Percentiles rank a stretch among this genome's conserved stretches.
phyloP scores from a whole-genome alignment of 1,284 basidiomycete genomes.

The Coriolopsis trogii region DNA sequence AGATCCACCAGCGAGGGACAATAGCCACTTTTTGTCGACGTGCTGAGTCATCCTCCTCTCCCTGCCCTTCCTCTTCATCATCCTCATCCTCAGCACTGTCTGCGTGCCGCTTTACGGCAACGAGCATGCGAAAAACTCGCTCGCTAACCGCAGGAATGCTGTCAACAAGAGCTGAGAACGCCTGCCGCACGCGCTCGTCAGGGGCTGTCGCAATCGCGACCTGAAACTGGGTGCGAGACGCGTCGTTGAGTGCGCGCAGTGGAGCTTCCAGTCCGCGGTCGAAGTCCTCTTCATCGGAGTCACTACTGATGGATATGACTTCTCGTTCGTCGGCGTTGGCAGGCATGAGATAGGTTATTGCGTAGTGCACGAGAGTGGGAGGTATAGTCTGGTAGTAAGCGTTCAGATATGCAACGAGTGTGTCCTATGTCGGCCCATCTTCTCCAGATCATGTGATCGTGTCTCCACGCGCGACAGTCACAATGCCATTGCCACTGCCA shows the following conservation, averaged over 20 bases:
- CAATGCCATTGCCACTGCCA: too few relatives aligned
- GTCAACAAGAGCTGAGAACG: conserved; percentile 41
- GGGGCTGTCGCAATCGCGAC: conserved; percentile 44
- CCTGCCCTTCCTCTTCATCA: neutral
- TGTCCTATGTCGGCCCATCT: neutral
- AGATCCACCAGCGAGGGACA: conserved; percentile 46
- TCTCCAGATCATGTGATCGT: neutral
- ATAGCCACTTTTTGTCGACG: neutral
- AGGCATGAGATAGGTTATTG: neutral
- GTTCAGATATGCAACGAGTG: neutral
- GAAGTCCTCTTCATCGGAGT: neutral
- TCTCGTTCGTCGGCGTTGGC: neutral
- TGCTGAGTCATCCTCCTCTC: neutral
- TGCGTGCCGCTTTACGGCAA: conserved; percentile 30
- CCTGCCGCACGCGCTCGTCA: conserved; percentile 43
- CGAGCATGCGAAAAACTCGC: conserved; percentile 45
- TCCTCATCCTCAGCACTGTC: neutral
- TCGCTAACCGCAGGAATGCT: conserved; percentile 43
- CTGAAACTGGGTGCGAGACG: conserved; percentile 43
- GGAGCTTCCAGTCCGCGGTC: conserved; percentile 1
- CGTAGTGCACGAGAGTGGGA: neutral
- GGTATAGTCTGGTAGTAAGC: neutral
- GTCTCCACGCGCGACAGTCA: neutral
- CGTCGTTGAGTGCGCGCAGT: conserved; percentile 34
- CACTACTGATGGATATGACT: conserved; percentile 10